Evolutionary conservation across 2,329 filamentous ascomycete genomes (phyloP).

Genomic region (Thielaviopsis cerberus): DNA sequence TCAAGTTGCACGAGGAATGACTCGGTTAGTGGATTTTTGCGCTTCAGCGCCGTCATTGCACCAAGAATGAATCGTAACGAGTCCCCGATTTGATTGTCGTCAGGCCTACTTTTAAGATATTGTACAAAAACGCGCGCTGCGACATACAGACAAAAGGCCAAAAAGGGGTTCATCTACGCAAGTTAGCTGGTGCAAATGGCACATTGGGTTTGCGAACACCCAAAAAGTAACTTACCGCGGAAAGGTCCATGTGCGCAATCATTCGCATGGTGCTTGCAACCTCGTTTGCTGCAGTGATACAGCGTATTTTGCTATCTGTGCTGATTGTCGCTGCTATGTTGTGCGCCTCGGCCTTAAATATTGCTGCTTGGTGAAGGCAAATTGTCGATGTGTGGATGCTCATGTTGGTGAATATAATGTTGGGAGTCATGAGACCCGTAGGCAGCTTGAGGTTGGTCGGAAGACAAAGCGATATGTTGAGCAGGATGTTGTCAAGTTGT

Average conservation of each 20-base stretch:
- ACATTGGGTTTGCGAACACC: no score
- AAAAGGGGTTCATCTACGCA: slow-evolving; percentile 75
- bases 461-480: slow-evolving; percentile 71
- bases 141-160: slow-evolving; percentile 92
- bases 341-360: slow-evolving; percentile 91
- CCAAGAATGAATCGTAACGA: slow-evolving; percentile 79
- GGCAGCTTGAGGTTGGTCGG: slow-evolving; percentile 67
- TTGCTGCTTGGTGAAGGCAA: slow-evolving; percentile 92
- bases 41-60: slow-evolving; percentile 78
- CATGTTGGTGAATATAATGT: slow-evolving; percentile 90
- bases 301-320: slow-evolving; percentile 79
- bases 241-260: slow-evolving; percentile 76
- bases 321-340: slow-evolving; percentile 57
- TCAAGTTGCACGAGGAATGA: slow-evolving; percentile 89
- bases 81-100: slow-evolving; percentile 59
- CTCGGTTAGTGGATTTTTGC: slow-evolving; percentile 75
- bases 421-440: slow-evolving; percentile 54
- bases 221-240: slow-evolving; percentile 39
- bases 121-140: slow-evolving; percentile 87
- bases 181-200: slow-evolving; percentile 14
- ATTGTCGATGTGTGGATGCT: slow-evolving; percentile 92
- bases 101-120: slow-evolving; percentile 82
- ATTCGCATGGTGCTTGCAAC: slow-evolving; percentile 91
- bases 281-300: slow-evolving; percentile 81
- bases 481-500: slow-evolving; percentile 70